Percentiles rank a stretch among this genome's conserved stretches.
Conservation (phyloP, 2,329 filamentous ascomycete genomes). For the Diatrype stigma region DNA sequence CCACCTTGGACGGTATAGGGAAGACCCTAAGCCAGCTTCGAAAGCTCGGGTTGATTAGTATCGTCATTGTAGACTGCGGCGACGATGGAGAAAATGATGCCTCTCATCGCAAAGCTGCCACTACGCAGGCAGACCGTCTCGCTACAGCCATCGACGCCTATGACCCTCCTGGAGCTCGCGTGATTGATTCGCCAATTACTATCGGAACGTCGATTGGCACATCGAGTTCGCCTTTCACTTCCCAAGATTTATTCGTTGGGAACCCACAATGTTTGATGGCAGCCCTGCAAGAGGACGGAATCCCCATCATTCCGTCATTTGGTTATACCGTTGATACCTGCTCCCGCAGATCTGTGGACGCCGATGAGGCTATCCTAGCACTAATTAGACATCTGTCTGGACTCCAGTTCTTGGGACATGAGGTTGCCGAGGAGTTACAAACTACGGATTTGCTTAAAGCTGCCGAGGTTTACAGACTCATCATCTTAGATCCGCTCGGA, state of each 20-base stretch:
- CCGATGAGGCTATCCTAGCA: constrained; percentile 66
- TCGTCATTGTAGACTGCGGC: constrained; percentile 75
- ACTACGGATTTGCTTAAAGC: constrained; percentile 31
- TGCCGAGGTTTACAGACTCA: constrained; percentile 69
- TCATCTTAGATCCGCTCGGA: constrained; percentile 81
- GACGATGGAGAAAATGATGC: constrained; percentile 27
- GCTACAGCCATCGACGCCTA: constrained; percentile 70
- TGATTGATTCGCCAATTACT: constrained; percentile 57
- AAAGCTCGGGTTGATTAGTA: constrained; percentile 74
- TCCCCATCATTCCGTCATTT: constrained; percentile 62
- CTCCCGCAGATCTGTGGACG: constrained; percentile 35
- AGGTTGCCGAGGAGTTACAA: constrained; percentile 34
- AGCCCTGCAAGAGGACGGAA: constrained; percentile 62
- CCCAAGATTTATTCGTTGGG: constrained; percentile 34
- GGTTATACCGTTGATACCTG: constrained; percentile 39
- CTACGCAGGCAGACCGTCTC: constrained; percentile 67
- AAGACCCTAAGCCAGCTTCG: constrained; percentile 80
- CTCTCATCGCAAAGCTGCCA: constrained; percentile 40
- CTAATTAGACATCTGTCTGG: constrained; percentile 74
- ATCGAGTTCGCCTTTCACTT: constrained; percentile 28
- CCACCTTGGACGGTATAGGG: constrained; percentile 69
- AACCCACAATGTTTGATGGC: constrained; percentile 55
- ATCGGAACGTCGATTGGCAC: constrained; percentile 22
- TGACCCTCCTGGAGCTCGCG: constrained; percentile 62
- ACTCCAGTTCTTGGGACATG: constrained; percentile 43